Percentiles rank a stretch among this genome's conserved stretches.
Evolutionary conservation across 305 asterid species (phyloP).

Genomic region (Petunia hybrid): DNA sequence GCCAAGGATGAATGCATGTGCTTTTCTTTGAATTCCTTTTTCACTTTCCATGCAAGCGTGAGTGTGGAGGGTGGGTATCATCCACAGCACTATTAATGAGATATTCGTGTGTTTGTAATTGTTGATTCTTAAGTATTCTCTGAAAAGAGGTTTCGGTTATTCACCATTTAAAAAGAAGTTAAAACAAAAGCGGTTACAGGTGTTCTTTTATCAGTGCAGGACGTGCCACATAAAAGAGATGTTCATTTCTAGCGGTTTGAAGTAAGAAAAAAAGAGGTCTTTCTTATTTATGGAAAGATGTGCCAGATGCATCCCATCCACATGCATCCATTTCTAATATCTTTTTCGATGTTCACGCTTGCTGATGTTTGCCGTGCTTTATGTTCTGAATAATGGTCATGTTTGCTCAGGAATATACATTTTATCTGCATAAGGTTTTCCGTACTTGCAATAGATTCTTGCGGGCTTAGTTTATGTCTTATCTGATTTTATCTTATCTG

Average conservation of each 20-base stretch:
- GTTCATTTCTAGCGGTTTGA: not conserved
- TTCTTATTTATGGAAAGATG: conserved; percentile 3
- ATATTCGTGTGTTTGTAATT: conserved; percentile 1
- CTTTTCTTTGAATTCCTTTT: not conserved
- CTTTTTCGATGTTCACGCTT: conserved; percentile 5
- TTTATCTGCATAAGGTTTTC: not conserved
- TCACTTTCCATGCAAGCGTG: not conserved
- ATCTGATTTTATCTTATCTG: conserved; percentile 34
- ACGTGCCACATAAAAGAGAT: conserved; percentile 18
- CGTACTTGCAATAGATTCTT: conserved; percentile 4
- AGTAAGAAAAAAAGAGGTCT: not conserved
- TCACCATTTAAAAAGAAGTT: too few relatives aligned
- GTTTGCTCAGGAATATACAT: not conserved
- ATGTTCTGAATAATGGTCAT: not conserved
- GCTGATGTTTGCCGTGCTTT: not conserved
- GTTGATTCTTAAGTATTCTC: conserved; percentile 18
- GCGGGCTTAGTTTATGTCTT: conserved; percentile 26
- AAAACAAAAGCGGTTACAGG: too few relatives aligned
- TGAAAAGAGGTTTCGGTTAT: not conserved
- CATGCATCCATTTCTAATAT: conserved; percentile 23
- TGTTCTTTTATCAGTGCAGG: not conserved
- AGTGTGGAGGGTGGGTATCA: not conserved
- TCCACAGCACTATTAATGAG: conserved; percentile 16
- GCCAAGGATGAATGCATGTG: conserved; percentile 26
- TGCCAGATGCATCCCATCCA: conserved; percentile 8